Percentiles rank a stretch among this genome's conserved stretches.
Conservation (phyloP, 2,329 filamentous ascomycete genomes). For the Trichoderma koningiopsis region DNA sequence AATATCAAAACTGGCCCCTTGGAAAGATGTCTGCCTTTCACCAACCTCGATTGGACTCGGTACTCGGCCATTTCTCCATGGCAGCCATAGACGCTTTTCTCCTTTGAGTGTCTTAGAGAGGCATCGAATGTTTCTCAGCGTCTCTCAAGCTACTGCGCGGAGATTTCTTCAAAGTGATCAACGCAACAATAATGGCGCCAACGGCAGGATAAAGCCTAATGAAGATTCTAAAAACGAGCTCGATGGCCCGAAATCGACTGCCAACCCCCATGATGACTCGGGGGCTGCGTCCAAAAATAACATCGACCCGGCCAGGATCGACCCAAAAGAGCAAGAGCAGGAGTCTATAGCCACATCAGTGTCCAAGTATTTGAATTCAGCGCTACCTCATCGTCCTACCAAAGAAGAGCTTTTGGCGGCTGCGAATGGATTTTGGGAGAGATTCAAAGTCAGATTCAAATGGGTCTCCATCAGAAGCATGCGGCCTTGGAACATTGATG, state of each 20-base stretch:
- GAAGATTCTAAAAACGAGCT: background rate
- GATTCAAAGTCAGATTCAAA: slow-evolving; percentile 89
- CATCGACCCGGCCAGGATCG: background rate
- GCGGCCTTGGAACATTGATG: slow-evolving; percentile 91
- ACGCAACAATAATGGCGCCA: slow-evolving; percentile 9
- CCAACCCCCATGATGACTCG: background rate
- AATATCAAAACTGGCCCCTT: background rate
- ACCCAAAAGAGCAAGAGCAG: slow-evolving; percentile 15
- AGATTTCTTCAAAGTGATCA: slow-evolving; percentile 10
- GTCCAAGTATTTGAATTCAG: slow-evolving; percentile 63
- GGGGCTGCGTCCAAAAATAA: background rate
- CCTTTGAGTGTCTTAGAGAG: slow-evolving; percentile 1
- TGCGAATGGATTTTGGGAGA: slow-evolving; percentile 89
- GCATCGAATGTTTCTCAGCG: slow-evolving; percentile 1
- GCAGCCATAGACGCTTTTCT: background rate
- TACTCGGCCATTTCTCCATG: background rate
- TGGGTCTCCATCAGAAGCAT: slow-evolving; percentile 96
- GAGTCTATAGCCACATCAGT: slow-evolving; percentile 54
- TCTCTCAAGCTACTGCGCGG: background rate
- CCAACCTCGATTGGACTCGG: slow-evolving; percentile 1
- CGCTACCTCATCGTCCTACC: slow-evolving; percentile 82
- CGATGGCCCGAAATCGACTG: background rate
- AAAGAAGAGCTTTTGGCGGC: slow-evolving; percentile 92
- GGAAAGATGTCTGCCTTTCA: background rate
- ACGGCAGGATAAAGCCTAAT: background rate